Conservation (phyloP, 108 stramenopile genomes). For the Cyclotella sp. region DNA sequence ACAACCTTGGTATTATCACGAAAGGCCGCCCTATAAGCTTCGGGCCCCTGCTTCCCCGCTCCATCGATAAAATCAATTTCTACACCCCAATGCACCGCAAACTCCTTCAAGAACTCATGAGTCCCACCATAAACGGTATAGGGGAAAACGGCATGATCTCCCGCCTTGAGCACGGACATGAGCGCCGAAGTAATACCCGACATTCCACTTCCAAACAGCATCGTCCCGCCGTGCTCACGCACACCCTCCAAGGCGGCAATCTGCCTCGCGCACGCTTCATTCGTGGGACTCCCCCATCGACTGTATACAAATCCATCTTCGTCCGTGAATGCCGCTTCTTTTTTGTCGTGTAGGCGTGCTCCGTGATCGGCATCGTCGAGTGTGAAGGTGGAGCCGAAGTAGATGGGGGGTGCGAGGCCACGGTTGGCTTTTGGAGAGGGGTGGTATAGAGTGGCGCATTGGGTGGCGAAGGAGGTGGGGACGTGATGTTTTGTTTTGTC, state of each 20-base stretch:
- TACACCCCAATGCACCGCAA: constrained; percentile 56
- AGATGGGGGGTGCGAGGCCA: constrained; percentile 58
- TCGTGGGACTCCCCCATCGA: constrained; percentile 61
- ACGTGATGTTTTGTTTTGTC: constrained; percentile 13
- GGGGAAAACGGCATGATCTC: constrained; percentile 84
- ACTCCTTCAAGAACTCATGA: constrained; percentile 69
- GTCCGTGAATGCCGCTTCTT: constrained; percentile 59
- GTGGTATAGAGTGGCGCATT: constrained; percentile 59
- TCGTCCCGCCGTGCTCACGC: constrained; percentile 39
- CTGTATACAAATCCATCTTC: constrained; percentile 62
- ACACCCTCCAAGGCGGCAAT: constrained; percentile 65
- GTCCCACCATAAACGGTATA: constrained; percentile 95
- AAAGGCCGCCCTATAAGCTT: constrained; percentile 46
- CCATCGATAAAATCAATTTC: constrained; percentile 59
- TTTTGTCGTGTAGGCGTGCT: constrained; percentile 59
- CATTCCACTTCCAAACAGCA: constrained; percentile 80
- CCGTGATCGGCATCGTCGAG: constrained; percentile 64
- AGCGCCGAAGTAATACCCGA: constrained; percentile 66
- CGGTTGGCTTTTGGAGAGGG: constrained; percentile 50
- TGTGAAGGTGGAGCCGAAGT: constrained; percentile 57
- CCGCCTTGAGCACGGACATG: constrained; percentile 68
- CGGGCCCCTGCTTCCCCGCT: constrained; percentile 43
- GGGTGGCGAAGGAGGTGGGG: constrained; percentile 60
- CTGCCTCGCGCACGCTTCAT: constrained; percentile 59
- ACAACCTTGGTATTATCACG: constrained; percentile 73